A percentile compares a stretch with the other conserved stretches of the same genome.
phyloP scores from a whole-genome alignment of 805 yeast species.

The Sugiyamaella smithiae region DNA sequence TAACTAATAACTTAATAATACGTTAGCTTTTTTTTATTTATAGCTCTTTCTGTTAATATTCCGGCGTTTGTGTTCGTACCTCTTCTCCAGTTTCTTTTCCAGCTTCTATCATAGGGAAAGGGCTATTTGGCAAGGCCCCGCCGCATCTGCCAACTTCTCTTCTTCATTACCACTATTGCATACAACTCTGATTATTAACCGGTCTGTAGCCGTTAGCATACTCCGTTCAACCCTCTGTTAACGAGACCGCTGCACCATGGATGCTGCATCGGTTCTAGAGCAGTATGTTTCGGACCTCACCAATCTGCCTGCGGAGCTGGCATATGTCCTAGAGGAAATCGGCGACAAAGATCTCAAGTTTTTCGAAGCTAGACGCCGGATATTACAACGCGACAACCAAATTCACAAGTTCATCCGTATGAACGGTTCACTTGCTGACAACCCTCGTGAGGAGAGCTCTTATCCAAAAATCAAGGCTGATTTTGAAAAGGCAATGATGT shows the following conservation, averaged over 20 bases:
- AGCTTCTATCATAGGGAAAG: no score
- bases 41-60: no score
- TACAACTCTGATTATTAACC: no score
- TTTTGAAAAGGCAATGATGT: constrained; percentile 51
- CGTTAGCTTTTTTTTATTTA: no score
- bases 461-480: constrained; percentile 68
- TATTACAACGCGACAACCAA: constrained; percentile 70
- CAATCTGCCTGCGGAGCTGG: constrained; percentile 84
- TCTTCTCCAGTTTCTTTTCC: no score
- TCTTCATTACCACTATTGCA: no score
- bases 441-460: constrained; percentile 74
- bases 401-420: constrained; percentile 79
- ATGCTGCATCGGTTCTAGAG: constrained; percentile 81
- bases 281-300: constrained; percentile 62
- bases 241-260: constrained; percentile 61
- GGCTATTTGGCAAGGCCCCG: no score
- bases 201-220: no score
- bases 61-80: no score
- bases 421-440: constrained; percentile 75
- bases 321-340: constrained; percentile 75
- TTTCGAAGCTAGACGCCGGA: constrained; percentile 62
- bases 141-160: no score
- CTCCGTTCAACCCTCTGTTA: no score
- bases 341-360: constrained; percentile 63
- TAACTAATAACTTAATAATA: no score